Evolutionary conservation across 768 basidiomycete species (phyloP), one percentile per base, ranked within the genome.

Genomic region (Podaxis sp.): DNA sequence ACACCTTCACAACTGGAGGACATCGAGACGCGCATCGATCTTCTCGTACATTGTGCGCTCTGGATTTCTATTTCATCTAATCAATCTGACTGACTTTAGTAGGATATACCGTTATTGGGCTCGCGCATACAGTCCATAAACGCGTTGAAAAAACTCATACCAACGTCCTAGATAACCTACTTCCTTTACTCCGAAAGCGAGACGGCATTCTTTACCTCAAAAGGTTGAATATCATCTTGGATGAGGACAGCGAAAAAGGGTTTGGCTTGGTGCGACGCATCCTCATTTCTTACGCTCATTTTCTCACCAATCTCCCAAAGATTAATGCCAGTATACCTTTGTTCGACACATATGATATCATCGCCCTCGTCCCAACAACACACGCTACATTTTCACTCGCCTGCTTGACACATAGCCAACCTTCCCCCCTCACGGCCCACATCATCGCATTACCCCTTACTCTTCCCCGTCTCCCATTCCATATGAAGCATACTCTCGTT

Each of bases 161-260:
- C 48, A 93, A 95, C 72, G 77, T 78, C 11, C 77, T 93, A 22
- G 80, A 87, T 42, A 68, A 70, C 4, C 72, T 95, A 9, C 72
- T 92, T n/a, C 71, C 77, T n/a, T 84, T 83, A 62, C 74, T 92
- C 26, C 84, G 83, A 63, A 76, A 80, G 15, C 80, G 90, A 48
- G 71, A 78, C 1, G 87, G 88, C 0, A 74, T 91, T 36, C 74
- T 91, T 2, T 86, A 84, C 63, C 76, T 96, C 56, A 93, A 90
- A 71, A 79, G 93, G 54, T 71, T 96, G 60, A 93, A 87, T n/a
- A 87, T 95, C 55, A 78, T 90, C 11, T 80, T 94, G 8, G 89
- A 93, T 64, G 86, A 92, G 68, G 90, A 88, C 46, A 93, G 93
- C 68, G 91, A 94, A 72, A 93, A 92, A 72, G 90, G 93, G 1